These are phyloP conservation scores for Sporothrix luriei DNA, from an alignment of 2,329 filamentous ascomycete genomes.

Conservation along the genomic window DNA sequence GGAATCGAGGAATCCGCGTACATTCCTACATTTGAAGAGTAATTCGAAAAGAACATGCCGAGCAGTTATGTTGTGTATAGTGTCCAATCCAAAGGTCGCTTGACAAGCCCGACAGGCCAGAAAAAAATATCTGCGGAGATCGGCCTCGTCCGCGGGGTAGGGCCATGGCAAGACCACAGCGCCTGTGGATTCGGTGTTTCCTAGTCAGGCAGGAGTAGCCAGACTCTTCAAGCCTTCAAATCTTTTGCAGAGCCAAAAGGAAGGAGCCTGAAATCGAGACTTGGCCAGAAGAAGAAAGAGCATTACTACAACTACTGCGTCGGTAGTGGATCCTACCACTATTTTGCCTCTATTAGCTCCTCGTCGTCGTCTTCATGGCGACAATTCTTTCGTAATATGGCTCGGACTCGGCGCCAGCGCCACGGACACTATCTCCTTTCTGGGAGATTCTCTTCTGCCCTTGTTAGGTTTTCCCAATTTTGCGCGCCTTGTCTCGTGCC, in stretches of 20 bases:
- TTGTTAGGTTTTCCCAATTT: not conserved
- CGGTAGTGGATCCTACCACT: conserved; percentile 4
- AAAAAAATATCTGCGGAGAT: not conserved
- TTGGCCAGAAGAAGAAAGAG: conserved; percentile 11
- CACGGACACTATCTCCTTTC: conserved; percentile 24
- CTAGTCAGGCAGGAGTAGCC: conserved; percentile 23
- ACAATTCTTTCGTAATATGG: conserved; percentile 21
- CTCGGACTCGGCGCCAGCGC: conserved; percentile 21
- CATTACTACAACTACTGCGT: not conserved
- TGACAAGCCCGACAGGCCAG: too few species aligned
- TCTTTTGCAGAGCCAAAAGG: not conserved
- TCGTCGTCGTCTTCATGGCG: not conserved
- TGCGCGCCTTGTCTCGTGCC: not conserved
- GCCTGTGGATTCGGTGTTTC: not conserved
- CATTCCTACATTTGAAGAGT: not conserved
- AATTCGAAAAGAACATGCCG: not conserved
- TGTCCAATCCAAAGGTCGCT: not conserved
- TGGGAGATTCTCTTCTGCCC: conserved; percentile 19
- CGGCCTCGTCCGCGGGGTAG: not conserved
- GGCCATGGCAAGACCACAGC: not conserved
- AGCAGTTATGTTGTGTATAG: not conserved
- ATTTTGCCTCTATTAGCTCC: not conserved
- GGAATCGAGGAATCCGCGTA: not conserved
- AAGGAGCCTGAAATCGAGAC: not conserved
- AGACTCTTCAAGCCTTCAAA: not conserved